These are phyloP conservation scores for Fusarium virguliforme DNA, from an alignment of 2,329 filamentous ascomycete species.

Conservation along the genomic window DNA sequence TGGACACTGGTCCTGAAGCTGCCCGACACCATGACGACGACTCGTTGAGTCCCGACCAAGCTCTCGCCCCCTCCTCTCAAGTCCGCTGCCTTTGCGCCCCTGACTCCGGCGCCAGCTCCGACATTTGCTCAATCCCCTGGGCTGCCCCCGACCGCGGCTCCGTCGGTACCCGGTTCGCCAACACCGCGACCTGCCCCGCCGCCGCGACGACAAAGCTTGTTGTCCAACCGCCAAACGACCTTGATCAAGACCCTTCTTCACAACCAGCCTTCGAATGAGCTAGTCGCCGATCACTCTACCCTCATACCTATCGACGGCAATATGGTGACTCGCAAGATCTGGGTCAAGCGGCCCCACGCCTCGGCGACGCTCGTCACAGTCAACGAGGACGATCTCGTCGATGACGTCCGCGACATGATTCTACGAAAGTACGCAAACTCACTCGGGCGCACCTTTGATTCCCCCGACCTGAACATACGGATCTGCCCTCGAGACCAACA, in stretches of 20 bases:
- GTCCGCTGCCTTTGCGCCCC: constrained; percentile 33
- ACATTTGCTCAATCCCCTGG: constrained; percentile 59
- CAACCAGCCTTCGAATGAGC: constrained; percentile 42
- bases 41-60: constrained; percentile 50
- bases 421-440: constrained; percentile 95
- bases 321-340: constrained; percentile 86
- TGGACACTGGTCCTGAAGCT: constrained; percentile 41
- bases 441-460: constrained; percentile 88
- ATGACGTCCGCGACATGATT: constrained; percentile 94
- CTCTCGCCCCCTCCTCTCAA: constrained; percentile 41
- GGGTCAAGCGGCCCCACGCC: constrained; percentile 90
- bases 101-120: constrained; percentile 50
- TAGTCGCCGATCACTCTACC: constrained; percentile 41
- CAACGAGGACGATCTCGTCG: constrained; percentile 90
- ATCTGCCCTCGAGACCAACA: constrained; percentile 80
- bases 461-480: constrained; percentile 88
- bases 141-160: constrained; percentile 41
- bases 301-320: constrained; percentile 59
- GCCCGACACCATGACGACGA: constrained; percentile 50
- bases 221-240: constrained; percentile 59
- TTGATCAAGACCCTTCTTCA: constrained; percentile 55
- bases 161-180: constrained; percentile 37
- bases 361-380: constrained; percentile 91
- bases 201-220: constrained; percentile 54
- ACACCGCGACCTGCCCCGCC: constrained; percentile 43